Conservation (phyloP, 176 grass and related monocot species). For the Lolium perenne region DNA sequence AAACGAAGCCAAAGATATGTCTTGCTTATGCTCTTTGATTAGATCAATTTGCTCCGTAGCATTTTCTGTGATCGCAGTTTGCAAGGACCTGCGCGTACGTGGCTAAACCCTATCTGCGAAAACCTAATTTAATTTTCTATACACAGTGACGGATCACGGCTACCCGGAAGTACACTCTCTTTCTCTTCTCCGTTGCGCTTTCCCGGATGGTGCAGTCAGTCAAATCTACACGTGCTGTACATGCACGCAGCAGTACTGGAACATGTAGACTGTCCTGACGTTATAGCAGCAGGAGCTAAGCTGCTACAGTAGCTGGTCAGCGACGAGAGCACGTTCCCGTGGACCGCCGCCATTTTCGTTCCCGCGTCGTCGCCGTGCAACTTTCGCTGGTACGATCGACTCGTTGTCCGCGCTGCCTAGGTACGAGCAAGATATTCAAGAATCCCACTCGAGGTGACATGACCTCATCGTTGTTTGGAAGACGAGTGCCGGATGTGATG, state of each 20-base stretch:
- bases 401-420: background rate
- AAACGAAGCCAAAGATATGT: too few relatives aligned
- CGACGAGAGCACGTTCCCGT: background rate
- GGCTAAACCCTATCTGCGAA: too few relatives aligned
- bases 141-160: background rate
- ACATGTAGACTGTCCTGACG: background rate
- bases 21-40: too few relatives aligned
- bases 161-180: background rate
- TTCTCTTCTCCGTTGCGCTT: background rate
- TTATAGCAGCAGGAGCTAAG: background rate
- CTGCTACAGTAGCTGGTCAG: background rate
- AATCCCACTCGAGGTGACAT: background rate
- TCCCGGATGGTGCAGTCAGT: background rate
- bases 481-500: background rate
- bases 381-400: background rate
- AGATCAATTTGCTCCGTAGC: too few relatives aligned
- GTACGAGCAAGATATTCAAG: background rate
- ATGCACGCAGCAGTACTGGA: background rate
- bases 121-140: background rate
- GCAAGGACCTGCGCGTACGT: too few relatives aligned
- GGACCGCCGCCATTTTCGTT: background rate
- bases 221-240: conserved; percentile 1
- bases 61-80: too few relatives aligned
- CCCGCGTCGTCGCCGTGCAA: background rate
- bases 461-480: background rate